Base-by-base conservation (phyloP, 306 rosid species). In the barrel medic (Medicago truncatula) region DNA sequence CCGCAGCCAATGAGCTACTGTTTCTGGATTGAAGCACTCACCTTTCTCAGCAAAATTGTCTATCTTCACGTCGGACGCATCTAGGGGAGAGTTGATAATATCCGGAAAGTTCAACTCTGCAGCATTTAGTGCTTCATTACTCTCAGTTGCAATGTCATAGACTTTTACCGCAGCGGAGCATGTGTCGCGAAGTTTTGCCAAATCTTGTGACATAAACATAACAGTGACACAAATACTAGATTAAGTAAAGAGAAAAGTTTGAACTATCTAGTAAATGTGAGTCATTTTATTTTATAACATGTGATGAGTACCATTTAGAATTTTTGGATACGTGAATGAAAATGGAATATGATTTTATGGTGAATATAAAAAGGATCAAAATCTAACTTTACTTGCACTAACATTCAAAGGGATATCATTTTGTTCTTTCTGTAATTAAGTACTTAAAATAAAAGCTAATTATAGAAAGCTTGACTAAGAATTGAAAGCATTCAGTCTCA, bases 121-220 rank as follows among this genome's bases (percentile, higher is more conserved):
- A 36, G 84, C 83, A 62, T 88, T 78, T 73, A 85, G 66, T 76
- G 87, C 87, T 82, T 90, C 89, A 61, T 59, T 72, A 85, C 84
- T 86, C 82, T 85, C 89, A 25, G 85, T 86, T 56, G 93, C 88
- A 76, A 87, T 65, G 66, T 90, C 96, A 41, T 88, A 78, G 5
- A 81, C 85, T 76, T 88, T 88, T 41, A 88, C 96, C 15, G 91
- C 89, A 57, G 85, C 91, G 85, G 86, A 85, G 85, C 89, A 94
- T 11, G 75, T 74, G 38, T 83, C 85, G 86, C 88, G 83, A 71
- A 89, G 90, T 74, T 82, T 85, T 20, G 87, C 85, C 78, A 90
- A 76, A 82, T 85, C 97, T 91, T 71, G 39, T 46, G 59, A 66
- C 21, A 85, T 47, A 53, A 82, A 80, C 77, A 83, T 25, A 81